Base-by-base conservation (phyloP, 2,329 filamentous ascomycete genomes). In the Colletotrichum sp. region DNA sequence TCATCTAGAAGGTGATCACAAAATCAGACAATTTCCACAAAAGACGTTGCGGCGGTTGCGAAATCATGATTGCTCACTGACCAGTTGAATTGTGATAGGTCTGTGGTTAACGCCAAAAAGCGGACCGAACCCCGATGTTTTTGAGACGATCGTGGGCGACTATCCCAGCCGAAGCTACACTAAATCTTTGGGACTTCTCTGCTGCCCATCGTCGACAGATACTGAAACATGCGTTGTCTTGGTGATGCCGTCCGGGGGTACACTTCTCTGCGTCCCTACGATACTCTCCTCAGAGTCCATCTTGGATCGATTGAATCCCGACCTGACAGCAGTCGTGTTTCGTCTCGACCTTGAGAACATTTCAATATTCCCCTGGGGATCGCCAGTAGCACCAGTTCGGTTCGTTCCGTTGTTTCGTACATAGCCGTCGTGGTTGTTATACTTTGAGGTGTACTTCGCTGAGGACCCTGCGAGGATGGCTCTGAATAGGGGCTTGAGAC, bases 401-500 rank as follows among this genome's bases (percentile, higher is more conserved):
- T 26, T 59, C 4, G 64, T 59, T 2, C 30, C 63, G 5, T 52
- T 32, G 24, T 69, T 71, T 5, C 72, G 59, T 6, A 67, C 18
- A 10, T 77, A 76, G 15, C 69, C 72, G 6, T 64, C 30, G 30
- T 55, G 39, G 13, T 71, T 60, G 6, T 76, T 67, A 13, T 72
- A 67, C 21, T 69, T 24, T 0, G 72, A 71, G 4, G 28, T 34
- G 21, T 68, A 72, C 2, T 69, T 59, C 3, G 72, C 76, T 2
- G 69, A 77, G 3, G 74, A 77, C 2, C 74, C 68, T 12, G 66
- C 55, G 15, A 77, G 57, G 32, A 77, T 39, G 21, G 67, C 57
- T 4, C 79, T 80, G 78, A 82, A 82, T 18, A 82, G 75, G 6
- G 81, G 80, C 30, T 79, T 80, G 34, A 82, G 78, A 66, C 78